A percentile compares a stretch with the other conserved stretches of the same genome.
Conservation (phyloP, 176 grass and related monocot genomes). For the Tillandsia leiboldiana region DNA sequence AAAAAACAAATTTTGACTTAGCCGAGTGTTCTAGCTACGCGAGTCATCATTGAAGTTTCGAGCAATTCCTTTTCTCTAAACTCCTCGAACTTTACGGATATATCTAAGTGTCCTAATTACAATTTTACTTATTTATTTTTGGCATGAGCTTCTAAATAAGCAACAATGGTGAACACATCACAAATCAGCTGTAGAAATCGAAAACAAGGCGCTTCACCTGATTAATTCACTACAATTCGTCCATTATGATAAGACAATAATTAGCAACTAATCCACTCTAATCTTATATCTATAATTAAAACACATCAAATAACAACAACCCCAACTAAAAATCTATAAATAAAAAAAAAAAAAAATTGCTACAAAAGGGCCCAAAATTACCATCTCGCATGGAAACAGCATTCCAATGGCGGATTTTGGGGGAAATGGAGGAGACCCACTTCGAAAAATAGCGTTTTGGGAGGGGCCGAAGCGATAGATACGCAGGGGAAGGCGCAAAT, state of each 20-base stretch:
- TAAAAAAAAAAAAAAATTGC: background rate
- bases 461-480: background rate
- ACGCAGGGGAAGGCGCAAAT: background rate
- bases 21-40: background rate
- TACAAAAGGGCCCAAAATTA: background rate
- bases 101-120: background rate
- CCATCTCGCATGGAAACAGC: slow-evolving; percentile 3
- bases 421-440: background rate
- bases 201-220: background rate
- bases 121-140: background rate
- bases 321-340: background rate
- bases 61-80: background rate
- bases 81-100: background rate
- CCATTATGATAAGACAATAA: background rate
- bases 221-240: no score
- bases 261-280: background rate
- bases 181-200: background rate
- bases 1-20: background rate
- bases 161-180: background rate
- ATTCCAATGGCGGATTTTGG: background rate
- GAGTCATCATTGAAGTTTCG: background rate
- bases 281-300: background rate
- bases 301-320: background rate
- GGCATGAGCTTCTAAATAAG: background rate
- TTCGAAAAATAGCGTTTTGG: background rate